Evolutionary conservation across 2,329 filamentous ascomycete species (phyloP), one percentile per base, ranked within the genome.

Genomic region (Ascochyta fabae): DNA sequence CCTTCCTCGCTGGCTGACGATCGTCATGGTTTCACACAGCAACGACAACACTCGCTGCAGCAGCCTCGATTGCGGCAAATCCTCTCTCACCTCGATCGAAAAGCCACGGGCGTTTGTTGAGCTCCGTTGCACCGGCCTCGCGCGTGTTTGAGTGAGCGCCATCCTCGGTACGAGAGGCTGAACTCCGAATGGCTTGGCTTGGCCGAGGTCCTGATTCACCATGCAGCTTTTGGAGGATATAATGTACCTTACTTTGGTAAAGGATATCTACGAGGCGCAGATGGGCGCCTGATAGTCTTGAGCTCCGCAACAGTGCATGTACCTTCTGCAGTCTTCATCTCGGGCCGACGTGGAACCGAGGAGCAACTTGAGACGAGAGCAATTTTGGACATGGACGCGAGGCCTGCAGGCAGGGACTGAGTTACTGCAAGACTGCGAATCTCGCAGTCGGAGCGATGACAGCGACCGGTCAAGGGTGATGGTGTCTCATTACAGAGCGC

Each of bases 21-120:
- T 40, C 31, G 24, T 48, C n/a, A 19, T 44, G 1, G 45, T 48
- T 27, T 10, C 45, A 54, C 40, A 40, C 16, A 33, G 19, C 42
- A 42, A 41, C 35, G 27, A 41, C 36, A 22, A 26, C 34, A 43
- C 29, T 45, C 13, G 36, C 34, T n/a, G 35, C 36, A 27, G 36
- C 13, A 48, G 29, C 36, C 40, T 41, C n/a, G 13, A 43, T 31
- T 16, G 24, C 40, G 29, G 40, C 34, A 48, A 40, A 45, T 27
- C n/a, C 31, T 44, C 33, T 29, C 33, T 43, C 44, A 24, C 19
- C 6, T 43, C 26, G 13, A 42, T 38, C 31, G 16, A 38, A 34
- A 35, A 42, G 29, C 29, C 24, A 24, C 27, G 22, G 53, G 53
- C 47, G 53, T 56, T 56, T 56, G 53, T 56, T 56, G 53, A 50